Base-by-base conservation (phyloP, 805 yeast species). In the Metahyphopichia silvanorum region DNA sequence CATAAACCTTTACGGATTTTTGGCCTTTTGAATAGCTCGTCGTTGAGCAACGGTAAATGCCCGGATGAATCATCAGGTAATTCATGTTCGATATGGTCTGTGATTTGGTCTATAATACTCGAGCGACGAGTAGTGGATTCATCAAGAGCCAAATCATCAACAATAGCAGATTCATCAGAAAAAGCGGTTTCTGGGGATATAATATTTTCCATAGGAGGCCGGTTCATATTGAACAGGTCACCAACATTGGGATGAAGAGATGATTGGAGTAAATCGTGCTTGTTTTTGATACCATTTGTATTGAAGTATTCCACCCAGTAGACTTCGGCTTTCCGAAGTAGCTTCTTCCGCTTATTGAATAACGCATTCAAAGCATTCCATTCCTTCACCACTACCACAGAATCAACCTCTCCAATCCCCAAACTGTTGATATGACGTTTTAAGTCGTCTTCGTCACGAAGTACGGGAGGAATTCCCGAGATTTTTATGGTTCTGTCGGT, bases 401-500 rank as follows among this genome's bases (percentile, higher is more conserved):
- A 72, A 16, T 80, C 74, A 2, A 91, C 95, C 36, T 76, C 79
- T 2, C 96, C 96, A 21, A 89, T 81, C 18, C 82, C 81, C 22
- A 91, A 63, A 7, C 74, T 71, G 46, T 87, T 93, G 16, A 91
- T 79, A 49, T 86, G 93, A 22, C 77, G 71, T 35, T 76, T 79
- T 44, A 91, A 60, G 10, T 76, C 77, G n/a, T 70, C 69, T 44
- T 79, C 88, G 35, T 77, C 80, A 32, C 97, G 69, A 25, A 89
- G 61, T 28, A 80, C 79, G 0, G 85, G 81, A 0, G 98, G 97
- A 4, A 91, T 86, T 1, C 98, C 98, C 22, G 91, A 79, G 10
- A 91, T 55, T 37, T 91, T 66, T 25, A 93, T 81, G 1, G 98
- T 93, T 53, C 96, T 71, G 65, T 91, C 98, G 0, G 98, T 86